phyloP scores from a whole-genome alignment of 192 early-diverging fungal species.

The Coemansia sp. region DNA sequence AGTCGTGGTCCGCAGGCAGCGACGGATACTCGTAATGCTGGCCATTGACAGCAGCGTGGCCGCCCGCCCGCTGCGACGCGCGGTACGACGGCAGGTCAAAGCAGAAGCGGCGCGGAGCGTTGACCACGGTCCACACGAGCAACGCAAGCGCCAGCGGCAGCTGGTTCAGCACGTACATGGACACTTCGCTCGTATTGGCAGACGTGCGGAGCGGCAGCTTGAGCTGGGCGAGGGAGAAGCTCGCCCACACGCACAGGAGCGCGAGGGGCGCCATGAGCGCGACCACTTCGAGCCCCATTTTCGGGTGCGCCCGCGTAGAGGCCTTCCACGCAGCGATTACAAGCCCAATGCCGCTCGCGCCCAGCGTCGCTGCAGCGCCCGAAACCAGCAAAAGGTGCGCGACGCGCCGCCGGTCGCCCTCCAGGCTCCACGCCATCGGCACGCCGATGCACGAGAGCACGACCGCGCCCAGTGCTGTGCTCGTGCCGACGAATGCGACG shows the following conservation, averaged over 20 bases:
- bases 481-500: background rate
- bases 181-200: slow-evolving; percentile 23
- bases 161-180: slow-evolving; percentile 33
- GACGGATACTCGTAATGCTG: slow-evolving; percentile 24
- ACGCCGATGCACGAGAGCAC: slow-evolving; percentile 21
- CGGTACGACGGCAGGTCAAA: background rate
- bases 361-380: slow-evolving; percentile 7
- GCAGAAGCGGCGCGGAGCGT: slow-evolving; percentile 18
- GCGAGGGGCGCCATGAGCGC: slow-evolving; percentile 10
- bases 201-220: slow-evolving; percentile 11
- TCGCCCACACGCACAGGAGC: slow-evolving; percentile 25
- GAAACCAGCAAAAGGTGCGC: slow-evolving; percentile 19
- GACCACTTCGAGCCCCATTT: background rate
- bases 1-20: slow-evolving; percentile 13
- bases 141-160: slow-evolving; percentile 34
- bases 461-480: background rate
- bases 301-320: background rate
- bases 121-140: slow-evolving; percentile 23
- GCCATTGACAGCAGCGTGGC: background rate
- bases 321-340: slow-evolving; percentile 16
- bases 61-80: background rate
- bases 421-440: slow-evolving; percentile 6
- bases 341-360: slow-evolving; percentile 9
- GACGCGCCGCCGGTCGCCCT: background rate
- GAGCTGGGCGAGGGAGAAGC: slow-evolving; percentile 23